Base-by-base conservation (phyloP, 1,284 basidiomycete species). In the Coriolopsis trogii region DNA sequence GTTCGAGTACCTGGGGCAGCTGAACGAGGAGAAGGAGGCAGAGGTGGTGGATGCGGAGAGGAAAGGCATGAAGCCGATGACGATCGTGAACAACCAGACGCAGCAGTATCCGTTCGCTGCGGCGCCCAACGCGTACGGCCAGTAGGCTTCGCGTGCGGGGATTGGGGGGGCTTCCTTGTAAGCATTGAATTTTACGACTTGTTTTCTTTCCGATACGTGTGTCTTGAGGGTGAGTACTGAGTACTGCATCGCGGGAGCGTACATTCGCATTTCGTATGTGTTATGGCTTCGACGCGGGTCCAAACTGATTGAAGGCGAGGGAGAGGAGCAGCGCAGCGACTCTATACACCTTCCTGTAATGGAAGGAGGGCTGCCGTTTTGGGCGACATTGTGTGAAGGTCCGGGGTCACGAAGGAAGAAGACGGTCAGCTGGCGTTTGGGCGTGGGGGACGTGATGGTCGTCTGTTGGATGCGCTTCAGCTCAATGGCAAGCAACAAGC, bases 1-100 rank as follows among this genome's bases (percentile, higher is more conserved):
- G 41, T 67, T 63, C 56, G 61, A 66, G 57, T 68, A 68, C 56
- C 55, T 63, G 43, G 58, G 65, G 28, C 67, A 68, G 56, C 61
- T 67, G 37, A 30, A 36, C 21, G 67, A 68, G 47, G 65, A 68
- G 61, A 25, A 26, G 23, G 59, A 57, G 24, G 46, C 51, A 31
- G 53, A 55, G 30, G 23, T 37, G 18, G 49, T 56, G 31, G 59
- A 59, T 41, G 42, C 49, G n/a, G 48, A 41, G 41, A 57, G 57
- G 56, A 56, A 53, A 51, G 56, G 55, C 29, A 40, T 41, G 36
- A 48, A 53, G 48, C 52, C 52, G 39, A 43, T 62, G 47, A 60
- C 59, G 34, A 31, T 55, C 40, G 47, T 58, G 47, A 16, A 42
- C 13, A 15, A 9, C n/a, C 33, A 36, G n/a, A n/a, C 33, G 16